Conservation (phyloP, 202 grass and related monocot species). For the Tripidium arundinaceum region DNA sequence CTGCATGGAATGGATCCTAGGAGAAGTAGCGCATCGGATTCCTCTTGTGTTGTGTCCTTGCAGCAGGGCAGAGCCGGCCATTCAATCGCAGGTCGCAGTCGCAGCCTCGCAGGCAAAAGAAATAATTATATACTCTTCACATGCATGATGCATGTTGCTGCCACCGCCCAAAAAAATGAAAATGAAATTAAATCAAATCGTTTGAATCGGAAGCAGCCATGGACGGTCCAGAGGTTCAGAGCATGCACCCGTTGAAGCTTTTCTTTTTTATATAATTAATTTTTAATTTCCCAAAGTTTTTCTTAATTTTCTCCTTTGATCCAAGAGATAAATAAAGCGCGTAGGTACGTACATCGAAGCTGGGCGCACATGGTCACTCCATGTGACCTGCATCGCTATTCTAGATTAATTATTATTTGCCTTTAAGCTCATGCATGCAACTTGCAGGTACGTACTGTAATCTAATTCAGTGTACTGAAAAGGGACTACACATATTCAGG, state of each 20-base stretch:
- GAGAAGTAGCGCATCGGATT: conserved; percentile 31
- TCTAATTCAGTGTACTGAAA: not conserved
- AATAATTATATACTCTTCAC: conserved; percentile 28
- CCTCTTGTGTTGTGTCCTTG: conserved; percentile 7
- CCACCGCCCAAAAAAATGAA: conserved; percentile 8
- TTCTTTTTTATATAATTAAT: no score
- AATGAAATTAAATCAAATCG: not conserved
- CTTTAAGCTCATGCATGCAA: conserved; percentile 8
- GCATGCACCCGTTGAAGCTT: conserved; percentile 12
- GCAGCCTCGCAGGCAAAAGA: not conserved
- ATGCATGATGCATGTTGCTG: conserved; percentile 21
- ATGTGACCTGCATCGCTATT: conserved; percentile 34
- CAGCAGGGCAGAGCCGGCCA: not conserved
- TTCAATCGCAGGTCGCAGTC: not conserved
- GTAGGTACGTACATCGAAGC: conserved; percentile 28
- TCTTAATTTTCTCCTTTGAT: not conserved
- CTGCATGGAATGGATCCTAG: not conserved
- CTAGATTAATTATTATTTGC: conserved; percentile 10
- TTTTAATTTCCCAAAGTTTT: not conserved
- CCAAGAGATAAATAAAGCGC: not conserved
- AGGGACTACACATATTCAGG: not conserved
- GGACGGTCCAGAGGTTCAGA: conserved; percentile 22
- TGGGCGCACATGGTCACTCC: conserved; percentile 47
- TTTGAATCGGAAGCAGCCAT: conserved; percentile 20
- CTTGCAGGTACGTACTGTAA: not conserved